Percentiles rank a stretch among this genome's conserved stretches.
phyloP scores from a whole-genome alignment of 2,329 filamentous ascomycete genomes.

The Fusarium citri region DNA sequence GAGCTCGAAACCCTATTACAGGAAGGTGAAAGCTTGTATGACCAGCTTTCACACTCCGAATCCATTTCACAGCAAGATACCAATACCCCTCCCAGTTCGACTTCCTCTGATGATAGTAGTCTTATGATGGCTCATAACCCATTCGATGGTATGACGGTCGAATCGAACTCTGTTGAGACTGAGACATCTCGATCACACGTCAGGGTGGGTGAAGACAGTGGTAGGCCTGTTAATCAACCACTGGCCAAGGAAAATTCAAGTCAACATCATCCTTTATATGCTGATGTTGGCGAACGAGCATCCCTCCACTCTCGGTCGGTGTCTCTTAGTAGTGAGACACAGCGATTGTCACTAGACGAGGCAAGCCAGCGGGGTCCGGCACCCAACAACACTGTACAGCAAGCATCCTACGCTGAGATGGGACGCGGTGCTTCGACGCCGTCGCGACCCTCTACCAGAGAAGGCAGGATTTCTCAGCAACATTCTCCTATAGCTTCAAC shows the following conservation, averaged over 20 bases:
- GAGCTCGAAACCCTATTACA: background rate
- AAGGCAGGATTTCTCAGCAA: background rate
- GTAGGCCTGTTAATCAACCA: background rate
- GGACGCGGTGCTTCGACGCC: background rate
- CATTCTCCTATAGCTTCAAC: background rate
- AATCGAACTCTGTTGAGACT: background rate
- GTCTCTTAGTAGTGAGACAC: background rate
- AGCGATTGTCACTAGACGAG: background rate
- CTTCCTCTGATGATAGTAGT: background rate
- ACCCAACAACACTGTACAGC: background rate
- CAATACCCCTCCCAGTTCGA: background rate
- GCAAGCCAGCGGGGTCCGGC: background rate
- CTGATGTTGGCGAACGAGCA: background rate
- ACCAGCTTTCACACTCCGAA: conserved; percentile 9
- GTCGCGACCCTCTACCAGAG: background rate
- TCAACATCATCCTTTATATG: background rate
- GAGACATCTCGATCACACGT: background rate
- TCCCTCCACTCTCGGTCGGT: background rate
- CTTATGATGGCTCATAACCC: background rate
- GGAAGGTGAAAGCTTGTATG: background rate
- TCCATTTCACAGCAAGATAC: too few relatives aligned
- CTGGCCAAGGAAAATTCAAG: background rate
- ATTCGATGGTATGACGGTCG: background rate
- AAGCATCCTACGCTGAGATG: background rate
- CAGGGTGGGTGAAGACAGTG: background rate